A percentile compares a stretch with the other conserved stretches of the same genome.
These are phyloP conservation scores for Colletotrichum eremochloae DNA, from an alignment of 2,329 filamentous ascomycete genomes.

Conservation along the genomic window DNA sequence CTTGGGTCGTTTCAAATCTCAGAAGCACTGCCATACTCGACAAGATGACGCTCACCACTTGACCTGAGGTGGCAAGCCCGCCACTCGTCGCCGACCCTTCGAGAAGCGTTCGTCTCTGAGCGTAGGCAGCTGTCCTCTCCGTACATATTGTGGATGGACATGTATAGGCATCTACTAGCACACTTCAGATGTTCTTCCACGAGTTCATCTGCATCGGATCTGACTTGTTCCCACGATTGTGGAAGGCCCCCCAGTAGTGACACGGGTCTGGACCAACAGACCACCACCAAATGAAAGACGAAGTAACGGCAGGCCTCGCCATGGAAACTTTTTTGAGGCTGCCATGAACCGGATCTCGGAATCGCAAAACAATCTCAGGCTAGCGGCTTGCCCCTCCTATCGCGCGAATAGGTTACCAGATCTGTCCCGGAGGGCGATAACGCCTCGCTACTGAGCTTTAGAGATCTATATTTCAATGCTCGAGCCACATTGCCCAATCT, in stretches of 20 bases:
- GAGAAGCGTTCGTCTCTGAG: conserved; percentile 30
- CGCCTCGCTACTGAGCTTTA: not conserved
- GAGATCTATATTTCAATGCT: not conserved
- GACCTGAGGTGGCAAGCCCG: not conserved
- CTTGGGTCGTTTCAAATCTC: conserved; percentile 34
- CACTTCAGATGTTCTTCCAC: not conserved
- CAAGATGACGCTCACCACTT: conserved; percentile 1
- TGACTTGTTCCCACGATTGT: not conserved
- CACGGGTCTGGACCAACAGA: not conserved
- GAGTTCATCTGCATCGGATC: not conserved
- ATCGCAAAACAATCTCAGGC: not conserved
- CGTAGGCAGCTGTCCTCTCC: not conserved
- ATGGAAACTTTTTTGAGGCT: not conserved
- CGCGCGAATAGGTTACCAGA: not conserved
- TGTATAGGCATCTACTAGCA: not conserved
- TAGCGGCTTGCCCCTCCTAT: conserved; percentile 18
- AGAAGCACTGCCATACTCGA: conserved; percentile 1
- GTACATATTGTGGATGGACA: not conserved
- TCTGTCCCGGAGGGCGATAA: not conserved
- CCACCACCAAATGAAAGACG: not conserved
- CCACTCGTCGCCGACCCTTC: not conserved
- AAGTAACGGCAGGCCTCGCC: not conserved
- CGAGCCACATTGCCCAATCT: not conserved
- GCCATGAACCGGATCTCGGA: not conserved
- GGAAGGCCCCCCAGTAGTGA: not conserved